Base-by-base conservation (phyloP, 108 stramenopile genomes). In the Fistulifera pelliculosa region DNA sequence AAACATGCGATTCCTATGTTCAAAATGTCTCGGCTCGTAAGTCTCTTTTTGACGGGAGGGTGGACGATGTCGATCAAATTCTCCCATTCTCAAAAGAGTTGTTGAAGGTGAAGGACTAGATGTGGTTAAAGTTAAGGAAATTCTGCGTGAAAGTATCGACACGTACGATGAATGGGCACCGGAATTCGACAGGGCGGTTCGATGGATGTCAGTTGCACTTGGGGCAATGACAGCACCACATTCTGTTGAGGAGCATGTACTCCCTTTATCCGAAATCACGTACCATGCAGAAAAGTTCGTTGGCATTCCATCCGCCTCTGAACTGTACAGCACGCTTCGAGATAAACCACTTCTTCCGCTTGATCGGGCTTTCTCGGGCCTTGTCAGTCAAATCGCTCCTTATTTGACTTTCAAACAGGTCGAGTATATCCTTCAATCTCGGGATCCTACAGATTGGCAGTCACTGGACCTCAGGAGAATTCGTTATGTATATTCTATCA, bases 101-200 rank as follows among this genome's bases (percentile, higher is more conserved):
- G 80, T 81, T 27, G 80, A 80, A 27, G 91, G 87, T 22, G 73
- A 93, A 49, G 91, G 91, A 31, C 70, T 93, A 19, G 87, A 93
- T 65, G 75, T 83, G 53, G 76, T 89, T 24, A 74, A 68, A 44
- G 73, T 80, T 26, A 93, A 93, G 64, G 85, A 93, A 27, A 61
- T 93, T 13, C 53, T 89, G 19, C 68, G 83, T 14, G 66, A 81
- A 56, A 61, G 89, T 57, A 60, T 83, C 7, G 68, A 68, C 12
- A 54, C 56, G 23, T 93, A 87, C 50, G 87, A 93, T 54, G 74
- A 90, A 19, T 93, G 83, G 83, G 71, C 85, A 7, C 77, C 87
- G 0, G 85, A 89, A 48, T 75, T 93, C 41, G 92, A 93, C 45
- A 52, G 92, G 35, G 81, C 58, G 13, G 73, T 87, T 10, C 71